phyloP scores from a whole-genome alignment of 2,329 filamentous ascomycete genomes.

The Thyridium curvatum region DNA sequence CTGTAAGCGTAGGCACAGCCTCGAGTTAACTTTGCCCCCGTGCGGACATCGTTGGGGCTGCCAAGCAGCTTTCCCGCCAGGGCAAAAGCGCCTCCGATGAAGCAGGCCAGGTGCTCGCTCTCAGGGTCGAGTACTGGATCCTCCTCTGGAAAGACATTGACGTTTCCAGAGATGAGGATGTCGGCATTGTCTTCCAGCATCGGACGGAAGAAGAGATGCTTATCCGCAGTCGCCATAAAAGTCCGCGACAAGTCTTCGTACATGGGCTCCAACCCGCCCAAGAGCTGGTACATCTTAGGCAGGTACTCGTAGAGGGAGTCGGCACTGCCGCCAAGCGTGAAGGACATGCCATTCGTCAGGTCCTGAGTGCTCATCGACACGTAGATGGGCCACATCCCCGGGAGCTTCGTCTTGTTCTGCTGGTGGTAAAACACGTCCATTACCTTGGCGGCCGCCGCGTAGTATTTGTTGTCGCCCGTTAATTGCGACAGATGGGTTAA shows the following conservation, averaged over 20 bases:
- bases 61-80: conserved; percentile 58
- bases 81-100: conserved; percentile 64
- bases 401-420: conserved; percentile 60
- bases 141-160: conserved; percentile 12
- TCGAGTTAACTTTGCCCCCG: conserved; percentile 50
- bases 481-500: conserved; percentile 68
- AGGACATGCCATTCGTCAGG: conserved; percentile 23
- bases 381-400: conserved; percentile 66
- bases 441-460: conserved; percentile 62
- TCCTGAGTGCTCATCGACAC: conserved; percentile 48
- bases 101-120: conserved; percentile 59
- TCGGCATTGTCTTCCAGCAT: conserved; percentile 52
- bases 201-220: conserved; percentile 58
- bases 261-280: conserved; percentile 50
- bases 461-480: conserved; percentile 67
- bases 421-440: conserved; percentile 59
- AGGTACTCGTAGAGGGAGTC: conserved; percentile 44
- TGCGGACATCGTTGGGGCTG: conserved; percentile 43
- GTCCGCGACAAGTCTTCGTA: conserved; percentile 56
- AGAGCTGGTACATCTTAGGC: conserved; percentile 43
- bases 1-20: conserved; percentile 60
- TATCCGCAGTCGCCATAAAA: conserved; percentile 53
- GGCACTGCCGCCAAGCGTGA: conserved; percentile 27
- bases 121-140: conserved; percentile 25
- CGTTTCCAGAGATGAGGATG: conserved; percentile 51